Base-by-base conservation (phyloP, 176 grass and related monocot species). In the Sorghum bicolor region DNA sequence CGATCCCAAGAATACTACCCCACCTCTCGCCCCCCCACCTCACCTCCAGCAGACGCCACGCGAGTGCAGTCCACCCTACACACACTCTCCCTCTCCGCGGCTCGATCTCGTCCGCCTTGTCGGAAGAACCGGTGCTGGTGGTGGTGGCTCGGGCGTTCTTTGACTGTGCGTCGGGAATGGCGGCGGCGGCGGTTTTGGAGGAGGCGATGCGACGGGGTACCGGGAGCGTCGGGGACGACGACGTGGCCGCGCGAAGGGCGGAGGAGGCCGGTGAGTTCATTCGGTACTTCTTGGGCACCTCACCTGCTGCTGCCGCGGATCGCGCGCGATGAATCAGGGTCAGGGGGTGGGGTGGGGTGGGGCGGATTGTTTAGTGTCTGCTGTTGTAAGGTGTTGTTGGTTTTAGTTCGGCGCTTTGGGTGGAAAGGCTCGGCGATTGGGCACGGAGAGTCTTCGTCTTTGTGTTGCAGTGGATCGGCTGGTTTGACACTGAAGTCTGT, bases 191-290 rank as follows among this genome's bases (percentile, higher is more conserved):
- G 62, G 69, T 33, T 19, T 60, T 36, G 43, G 83, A 67, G 34
- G 66, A 65, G 14, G 43, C 65, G 57, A 5, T 58, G 73, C 58
- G 87, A 47, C 36, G 28, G 88, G 55, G 28, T 1, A 15, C 31
- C 11, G 83, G 64, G 63, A 10, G 50, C 78, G 24, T 44, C 8
- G 75, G 78, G 43, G 82, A 89, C 44, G 50, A 83, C 8, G 78
- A 86, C 32, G 64, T 94, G 68, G 87, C 69, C 4, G 30, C 92
- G 13, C 72, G 89, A 36, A 89, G 75, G 79, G 82, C 87, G 8
- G 84, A 94, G 87, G 89, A 94, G 77, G 89, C 78, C 40, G 92
- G 92, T 92, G 74, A 71, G 90, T 90, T 24, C 43, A 12, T 45
- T 45, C 39, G 22, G 17, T n/a, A n/a, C n/a, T 25, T 82, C 66